Percentiles rank a stretch among this genome's conserved stretches.
Conservation (phyloP, 2,329 filamentous ascomycete species). For the Ceratocystis alfenasii region DNA sequence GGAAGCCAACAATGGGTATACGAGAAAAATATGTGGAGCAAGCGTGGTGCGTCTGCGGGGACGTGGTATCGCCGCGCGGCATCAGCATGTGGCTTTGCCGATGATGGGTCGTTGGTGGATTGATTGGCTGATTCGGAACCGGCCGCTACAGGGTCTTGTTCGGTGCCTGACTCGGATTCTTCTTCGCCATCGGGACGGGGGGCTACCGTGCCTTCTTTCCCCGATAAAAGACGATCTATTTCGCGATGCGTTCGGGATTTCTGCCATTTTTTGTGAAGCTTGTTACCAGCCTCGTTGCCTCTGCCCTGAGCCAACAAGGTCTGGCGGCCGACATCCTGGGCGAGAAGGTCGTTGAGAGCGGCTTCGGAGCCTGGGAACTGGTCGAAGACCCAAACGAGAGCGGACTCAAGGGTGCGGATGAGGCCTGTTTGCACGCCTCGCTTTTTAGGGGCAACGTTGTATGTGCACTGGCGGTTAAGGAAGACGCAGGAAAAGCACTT, state of each 20-base stretch:
- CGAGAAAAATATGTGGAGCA: slow-evolving; percentile 62
- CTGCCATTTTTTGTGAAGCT: slow-evolving; percentile 50
- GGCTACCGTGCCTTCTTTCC: slow-evolving; percentile 29
- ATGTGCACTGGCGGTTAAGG: slow-evolving; percentile 55
- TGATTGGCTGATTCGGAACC: not conserved
- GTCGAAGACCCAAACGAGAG: slow-evolving; percentile 54
- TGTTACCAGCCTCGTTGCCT: slow-evolving; percentile 36
- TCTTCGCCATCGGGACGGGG: slow-evolving; percentile 29
- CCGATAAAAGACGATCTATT: slow-evolving; percentile 50
- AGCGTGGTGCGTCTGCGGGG: slow-evolving; percentile 43
- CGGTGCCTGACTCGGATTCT: slow-evolving; percentile 28
- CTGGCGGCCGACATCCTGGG: slow-evolving; percentile 34
- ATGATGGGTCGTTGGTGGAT: not conserved
- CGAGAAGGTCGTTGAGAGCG: slow-evolving; percentile 43
- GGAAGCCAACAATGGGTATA: slow-evolving; percentile 70
- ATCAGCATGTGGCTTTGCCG: not conserved
- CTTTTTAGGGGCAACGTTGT: slow-evolving; percentile 62
- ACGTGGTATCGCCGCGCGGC: slow-evolving; percentile 28
- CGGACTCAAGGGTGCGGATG: slow-evolving; percentile 59
- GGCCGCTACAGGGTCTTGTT: not conserved
- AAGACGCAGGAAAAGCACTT: slow-evolving; percentile 54
- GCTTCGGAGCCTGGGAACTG: slow-evolving; percentile 48
- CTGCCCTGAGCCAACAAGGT: slow-evolving; percentile 41
- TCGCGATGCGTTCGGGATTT: slow-evolving; percentile 50
- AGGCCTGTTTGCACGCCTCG: slow-evolving; percentile 71